These are phyloP conservation scores for Scedosporium minutisporum DNA, from an alignment of 2,329 filamentous ascomycete species.

Conservation along the genomic window DNA sequence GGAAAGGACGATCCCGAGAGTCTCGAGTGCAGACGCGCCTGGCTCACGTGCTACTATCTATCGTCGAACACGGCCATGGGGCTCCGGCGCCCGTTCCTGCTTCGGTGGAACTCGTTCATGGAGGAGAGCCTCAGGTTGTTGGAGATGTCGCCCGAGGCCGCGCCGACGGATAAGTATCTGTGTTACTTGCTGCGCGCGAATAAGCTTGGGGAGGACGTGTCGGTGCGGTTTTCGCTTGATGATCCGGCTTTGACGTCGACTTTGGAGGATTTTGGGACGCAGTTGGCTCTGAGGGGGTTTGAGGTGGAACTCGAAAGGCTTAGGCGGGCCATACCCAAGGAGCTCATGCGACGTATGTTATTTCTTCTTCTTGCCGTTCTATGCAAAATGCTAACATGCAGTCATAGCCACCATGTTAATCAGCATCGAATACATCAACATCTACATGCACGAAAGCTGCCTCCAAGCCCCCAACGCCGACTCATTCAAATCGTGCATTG, in stretches of 20 bases:
- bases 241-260: constrained; percentile 45
- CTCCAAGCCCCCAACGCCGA: constrained; percentile 51
- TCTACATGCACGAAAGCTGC: constrained; percentile 70
- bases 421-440: constrained; percentile 53
- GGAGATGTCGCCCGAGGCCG: constrained; percentile 42
- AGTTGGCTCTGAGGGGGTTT: constrained; percentile 55
- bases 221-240: constrained; percentile 56
- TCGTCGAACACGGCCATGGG: constrained; percentile 52
- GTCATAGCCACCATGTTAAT: constrained; percentile 55
- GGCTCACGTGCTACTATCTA: constrained; percentile 51
- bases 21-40: constrained; percentile 46
- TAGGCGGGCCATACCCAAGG: constrained; percentile 39
- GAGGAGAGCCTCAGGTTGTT: constrained; percentile 48
- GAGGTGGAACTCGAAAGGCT: constrained; percentile 56
- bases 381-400: not conserved
- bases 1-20: constrained; percentile 34
- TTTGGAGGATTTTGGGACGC: constrained; percentile 53
- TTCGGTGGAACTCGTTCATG: constrained; percentile 53
- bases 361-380: not conserved
- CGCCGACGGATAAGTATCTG: constrained; percentile 46
- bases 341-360: constrained; percentile 46
- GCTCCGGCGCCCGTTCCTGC: constrained; percentile 48
- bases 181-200: constrained; percentile 52
- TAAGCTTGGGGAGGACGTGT: constrained; percentile 58
- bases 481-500: constrained; percentile 24